A percentile compares a stretch with the other conserved stretches of the same genome.
Conservation (phyloP, 768 basidiomycete genomes). For the Hericium alpestre region DNA sequence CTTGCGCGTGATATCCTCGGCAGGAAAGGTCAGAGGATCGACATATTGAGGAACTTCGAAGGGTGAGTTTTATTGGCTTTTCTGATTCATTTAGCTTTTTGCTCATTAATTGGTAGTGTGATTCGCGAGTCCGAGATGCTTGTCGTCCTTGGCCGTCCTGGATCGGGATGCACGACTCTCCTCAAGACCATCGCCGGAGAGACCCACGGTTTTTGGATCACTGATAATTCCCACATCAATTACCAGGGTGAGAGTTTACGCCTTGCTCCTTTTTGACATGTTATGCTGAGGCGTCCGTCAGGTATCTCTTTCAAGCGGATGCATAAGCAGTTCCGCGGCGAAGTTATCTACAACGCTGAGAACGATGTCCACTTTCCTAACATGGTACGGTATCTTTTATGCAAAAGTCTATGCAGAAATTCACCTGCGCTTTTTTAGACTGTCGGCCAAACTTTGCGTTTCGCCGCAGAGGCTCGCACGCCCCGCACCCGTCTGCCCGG, state of each 20-base stretch:
- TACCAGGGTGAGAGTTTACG: neutral
- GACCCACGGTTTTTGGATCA: neutral
- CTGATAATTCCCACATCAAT: neutral
- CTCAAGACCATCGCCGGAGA: slow-evolving; percentile 57
- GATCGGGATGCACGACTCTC: slow-evolving; percentile 76
- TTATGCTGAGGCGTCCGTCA: neutral
- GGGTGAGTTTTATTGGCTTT: neutral
- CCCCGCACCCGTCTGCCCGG: slow-evolving; percentile 42
- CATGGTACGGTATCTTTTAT: slow-evolving; percentile 21
- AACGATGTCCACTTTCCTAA: slow-evolving; percentile 83
- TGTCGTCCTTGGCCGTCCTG: slow-evolving; percentile 79
- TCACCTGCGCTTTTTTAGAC: slow-evolving; percentile 30
- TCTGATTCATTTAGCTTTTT: neutral
- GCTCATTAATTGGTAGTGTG: slow-evolving; percentile 14
- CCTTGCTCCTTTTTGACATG: neutral
- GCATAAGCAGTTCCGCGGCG: slow-evolving; percentile 24
- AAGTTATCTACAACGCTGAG: slow-evolving; percentile 72
- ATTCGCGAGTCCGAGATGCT: slow-evolving; percentile 29
- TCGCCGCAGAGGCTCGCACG: slow-evolving; percentile 58
- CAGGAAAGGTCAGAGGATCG: slow-evolving; percentile 1
- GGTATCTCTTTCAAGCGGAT: neutral
- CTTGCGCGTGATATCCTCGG: neutral
- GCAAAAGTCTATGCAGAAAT: slow-evolving; percentile 28
- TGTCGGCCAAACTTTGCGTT: slow-evolving; percentile 63
- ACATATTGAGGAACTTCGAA: neutral